phyloP scores from a whole-genome alignment of 73 alveolate genomes.

The Paramecium octaurelia region DNA sequence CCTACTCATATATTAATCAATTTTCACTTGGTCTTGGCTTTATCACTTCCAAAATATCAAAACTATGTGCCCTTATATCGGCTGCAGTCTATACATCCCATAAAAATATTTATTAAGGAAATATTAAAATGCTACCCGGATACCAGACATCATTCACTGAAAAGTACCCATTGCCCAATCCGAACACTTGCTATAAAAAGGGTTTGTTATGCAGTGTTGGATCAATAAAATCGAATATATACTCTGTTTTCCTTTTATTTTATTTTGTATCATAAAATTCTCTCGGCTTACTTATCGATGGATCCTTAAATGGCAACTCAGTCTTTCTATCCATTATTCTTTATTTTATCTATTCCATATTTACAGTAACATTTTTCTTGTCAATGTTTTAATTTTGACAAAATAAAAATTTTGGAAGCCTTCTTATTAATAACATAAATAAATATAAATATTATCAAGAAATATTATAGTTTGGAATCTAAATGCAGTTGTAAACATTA shows the following conservation, averaged over 20 bases:
- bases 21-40: conserved; percentile 44
- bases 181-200: conserved; percentile 27
- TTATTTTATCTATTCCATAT: neutral
- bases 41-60: conserved; percentile 57
- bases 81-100: conserved; percentile 64
- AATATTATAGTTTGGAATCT: too few species aligned
- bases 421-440: neutral
- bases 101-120: conserved; percentile 52
- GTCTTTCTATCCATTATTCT: conserved; percentile 41
- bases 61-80: conserved; percentile 61
- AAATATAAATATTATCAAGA: too few species aligned
- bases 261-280: conserved; percentile 56
- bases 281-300: neutral
- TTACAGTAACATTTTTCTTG: neutral
- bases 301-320: conserved; percentile 41
- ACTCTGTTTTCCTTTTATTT: conserved; percentile 48
- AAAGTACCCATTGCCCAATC: conserved; percentile 60
- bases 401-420: neutral
- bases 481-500: too few species aligned
- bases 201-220: neutral
- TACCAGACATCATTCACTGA: conserved; percentile 60
- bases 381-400: neutral
- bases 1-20: neutral
- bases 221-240: conserved; percentile 53
- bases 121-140: conserved; percentile 58